Percentiles rank a stretch among this genome's conserved stretches.
Conservation (phyloP, 2,329 filamentous ascomycete species). For the Paraphaeosphaeria minitans region DNA sequence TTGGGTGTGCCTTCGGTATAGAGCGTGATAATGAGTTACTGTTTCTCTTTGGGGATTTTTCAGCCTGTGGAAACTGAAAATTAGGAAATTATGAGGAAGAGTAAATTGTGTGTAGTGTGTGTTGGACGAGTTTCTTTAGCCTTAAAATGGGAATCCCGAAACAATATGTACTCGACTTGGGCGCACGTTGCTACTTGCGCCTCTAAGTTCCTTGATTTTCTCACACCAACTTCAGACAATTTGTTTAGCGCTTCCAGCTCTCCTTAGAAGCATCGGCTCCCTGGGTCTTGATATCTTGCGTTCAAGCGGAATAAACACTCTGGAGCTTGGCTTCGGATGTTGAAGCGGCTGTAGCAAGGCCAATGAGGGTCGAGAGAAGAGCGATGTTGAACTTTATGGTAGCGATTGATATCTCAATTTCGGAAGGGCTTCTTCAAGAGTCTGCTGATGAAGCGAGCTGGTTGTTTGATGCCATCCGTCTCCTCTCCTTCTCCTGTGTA, state of each 20-base stretch:
- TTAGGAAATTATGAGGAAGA: not conserved
- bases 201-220: too few relatives aligned
- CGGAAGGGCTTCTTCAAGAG: not conserved
- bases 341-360: not conserved
- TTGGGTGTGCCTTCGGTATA: slow-evolving; percentile 57
- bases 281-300: not conserved
- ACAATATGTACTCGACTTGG: not conserved
- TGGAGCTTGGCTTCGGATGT: not conserved
- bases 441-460: not conserved
- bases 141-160: not conserved
- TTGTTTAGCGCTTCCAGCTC: not conserved
- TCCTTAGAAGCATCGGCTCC: not conserved
- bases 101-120: not conserved
- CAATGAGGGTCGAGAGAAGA: not conserved
- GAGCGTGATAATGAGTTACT: slow-evolving; percentile 7
- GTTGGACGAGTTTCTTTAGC: not conserved
- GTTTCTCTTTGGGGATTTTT: not conserved
- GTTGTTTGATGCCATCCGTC: not conserved
- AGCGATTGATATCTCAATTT: not conserved
- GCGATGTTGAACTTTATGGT: not conserved
- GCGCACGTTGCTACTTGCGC: not conserved
- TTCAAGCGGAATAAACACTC: not conserved
- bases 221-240: not conserved
- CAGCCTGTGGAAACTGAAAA: not conserved
- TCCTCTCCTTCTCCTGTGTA: not conserved